Evolutionary conservation across 2,329 filamentous ascomycete genomes (phyloP), one percentile per base, ranked within the genome.

Genomic region (Paracorniculantispora psalliotae): DNA sequence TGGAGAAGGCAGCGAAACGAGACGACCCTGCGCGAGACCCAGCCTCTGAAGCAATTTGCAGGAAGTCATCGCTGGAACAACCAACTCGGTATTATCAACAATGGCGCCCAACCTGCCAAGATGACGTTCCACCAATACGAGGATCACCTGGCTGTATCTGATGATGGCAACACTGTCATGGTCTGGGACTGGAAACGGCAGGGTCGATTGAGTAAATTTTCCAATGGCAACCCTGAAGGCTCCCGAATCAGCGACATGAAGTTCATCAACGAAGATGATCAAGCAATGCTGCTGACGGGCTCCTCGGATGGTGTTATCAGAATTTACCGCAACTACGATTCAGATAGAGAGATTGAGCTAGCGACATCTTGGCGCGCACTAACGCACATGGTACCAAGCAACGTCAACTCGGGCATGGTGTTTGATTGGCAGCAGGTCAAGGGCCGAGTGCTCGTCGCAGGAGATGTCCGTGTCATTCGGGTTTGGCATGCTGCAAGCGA

Each of bases 371-470:
- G 96, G 85, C 86, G 94, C 49, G 94, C 94, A 4, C 76, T 99
- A 61, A 96, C 91, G 13, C 91, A 99, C 73, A 89, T 97, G 70
- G 89, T 97, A 6, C 91, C 92, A 4, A 96, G 91, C 72, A 96
- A 93, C 67, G 89, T 92, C 68, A 96, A 96, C 71, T 92, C 92
- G 1, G 94, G 94, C 23, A 88, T 99, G 75, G 93, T 97, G 26
- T 96, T 97, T 70, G 93, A 99, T 72, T 99, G 94, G 94, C 93
- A 97, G 72, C 94, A 99, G 75, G 92, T 96, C n/a, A 91, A 91
- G 65, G 94, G 94, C 8, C 90, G 91, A 61, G 88, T 96, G 8
- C 81, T 99, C n/a, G 94, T 97, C 33, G 94, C 94, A 12, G 94
- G 94, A 47, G 94, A 99, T 71, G 91, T 97, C 57, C 90, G 94